phyloP scores from a whole-genome alignment of 2,329 filamentous ascomycete genomes.

The Phialophora chinensis region DNA sequence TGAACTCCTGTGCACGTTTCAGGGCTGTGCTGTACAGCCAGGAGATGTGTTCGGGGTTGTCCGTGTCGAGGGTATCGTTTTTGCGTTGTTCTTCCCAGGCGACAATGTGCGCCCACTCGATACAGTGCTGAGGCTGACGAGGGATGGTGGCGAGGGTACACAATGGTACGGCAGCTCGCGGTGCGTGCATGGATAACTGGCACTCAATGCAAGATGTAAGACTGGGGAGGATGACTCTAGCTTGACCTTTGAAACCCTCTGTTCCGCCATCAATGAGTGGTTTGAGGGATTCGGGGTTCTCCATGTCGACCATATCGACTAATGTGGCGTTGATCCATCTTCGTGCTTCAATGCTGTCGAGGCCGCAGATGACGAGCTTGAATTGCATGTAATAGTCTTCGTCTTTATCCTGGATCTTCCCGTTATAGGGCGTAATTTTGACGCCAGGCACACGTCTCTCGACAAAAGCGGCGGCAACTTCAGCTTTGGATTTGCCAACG shows the following conservation, averaged over 20 bases:
- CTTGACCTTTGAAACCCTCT: slow-evolving; percentile 97
- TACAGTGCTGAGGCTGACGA: slow-evolving; percentile 94
- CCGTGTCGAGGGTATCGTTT: slow-evolving; percentile 86
- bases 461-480: slow-evolving; percentile 89
- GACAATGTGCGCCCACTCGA: slow-evolving; percentile 98
- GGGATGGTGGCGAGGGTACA: slow-evolving; percentile 97
- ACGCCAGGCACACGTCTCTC: slow-evolving; percentile 88
- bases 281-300: slow-evolving; percentile 84
- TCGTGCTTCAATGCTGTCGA: slow-evolving; percentile 97
- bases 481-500: slow-evolving; percentile 91
- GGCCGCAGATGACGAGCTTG: slow-evolving; percentile 86
- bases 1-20: slow-evolving; percentile 81
- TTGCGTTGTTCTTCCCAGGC: slow-evolving; percentile 90
- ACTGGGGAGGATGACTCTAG: slow-evolving; percentile 87
- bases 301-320: slow-evolving; percentile 84
- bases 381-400: slow-evolving; percentile 98
- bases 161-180: slow-evolving; percentile 92
- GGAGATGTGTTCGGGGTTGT: slow-evolving; percentile 95
- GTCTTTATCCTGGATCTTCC: slow-evolving; percentile 95
- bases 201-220: slow-evolving; percentile 97
- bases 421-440: slow-evolving; percentile 90
- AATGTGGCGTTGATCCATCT: slow-evolving; percentile 97
- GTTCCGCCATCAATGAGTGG: slow-evolving; percentile 96
- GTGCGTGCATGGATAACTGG: slow-evolving; percentile 97
- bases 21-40: slow-evolving; percentile 92